Conservation (phyloP, 805 yeast genomes). For the Cyberlindnera subsufficiens region DNA sequence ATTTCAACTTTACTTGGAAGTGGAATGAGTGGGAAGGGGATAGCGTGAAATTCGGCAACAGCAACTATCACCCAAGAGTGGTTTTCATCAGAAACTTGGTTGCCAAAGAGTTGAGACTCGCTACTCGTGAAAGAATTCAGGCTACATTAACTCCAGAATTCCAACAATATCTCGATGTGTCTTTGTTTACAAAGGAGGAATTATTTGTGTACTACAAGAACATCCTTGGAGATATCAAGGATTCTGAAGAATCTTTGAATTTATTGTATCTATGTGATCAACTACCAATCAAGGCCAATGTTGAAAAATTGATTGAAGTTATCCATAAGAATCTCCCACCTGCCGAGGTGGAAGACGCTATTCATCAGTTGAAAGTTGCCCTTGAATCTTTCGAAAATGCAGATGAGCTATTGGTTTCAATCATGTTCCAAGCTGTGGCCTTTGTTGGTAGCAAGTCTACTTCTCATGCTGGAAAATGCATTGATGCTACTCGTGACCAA, state of each 20-base stretch:
- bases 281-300: slow-evolving; percentile 30
- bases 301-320: slow-evolving; percentile 32
- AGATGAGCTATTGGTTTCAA: slow-evolving; percentile 45
- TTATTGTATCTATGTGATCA: slow-evolving; percentile 33
- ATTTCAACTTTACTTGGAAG: slow-evolving; percentile 94
- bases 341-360: slow-evolving; percentile 25
- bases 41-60: slow-evolving; percentile 37
- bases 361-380: slow-evolving; percentile 26
- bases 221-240: slow-evolving; percentile 22
- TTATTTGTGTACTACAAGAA: slow-evolving; percentile 32
- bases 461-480: slow-evolving; percentile 62
- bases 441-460: slow-evolving; percentile 85
- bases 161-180: slow-evolving; percentile 39
- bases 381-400: slow-evolving; percentile 28
- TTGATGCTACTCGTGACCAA: slow-evolving; percentile 33
- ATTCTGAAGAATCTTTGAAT: slow-evolving; percentile 21
- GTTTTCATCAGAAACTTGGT: slow-evolving; percentile 73
- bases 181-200: slow-evolving; percentile 30
- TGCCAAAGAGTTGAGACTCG: slow-evolving; percentile 75
- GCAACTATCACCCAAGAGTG: slow-evolving; percentile 62
- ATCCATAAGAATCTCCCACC: slow-evolving; percentile 28
- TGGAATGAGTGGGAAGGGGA: slow-evolving; percentile 91
- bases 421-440: slow-evolving; percentile 66
- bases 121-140: slow-evolving; percentile 66
- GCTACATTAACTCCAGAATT: slow-evolving; percentile 65